These are phyloP conservation scores for Ambrosiella beaveri DNA, from an alignment of 2,329 filamentous ascomycete genomes.

Conservation along the genomic window DNA sequence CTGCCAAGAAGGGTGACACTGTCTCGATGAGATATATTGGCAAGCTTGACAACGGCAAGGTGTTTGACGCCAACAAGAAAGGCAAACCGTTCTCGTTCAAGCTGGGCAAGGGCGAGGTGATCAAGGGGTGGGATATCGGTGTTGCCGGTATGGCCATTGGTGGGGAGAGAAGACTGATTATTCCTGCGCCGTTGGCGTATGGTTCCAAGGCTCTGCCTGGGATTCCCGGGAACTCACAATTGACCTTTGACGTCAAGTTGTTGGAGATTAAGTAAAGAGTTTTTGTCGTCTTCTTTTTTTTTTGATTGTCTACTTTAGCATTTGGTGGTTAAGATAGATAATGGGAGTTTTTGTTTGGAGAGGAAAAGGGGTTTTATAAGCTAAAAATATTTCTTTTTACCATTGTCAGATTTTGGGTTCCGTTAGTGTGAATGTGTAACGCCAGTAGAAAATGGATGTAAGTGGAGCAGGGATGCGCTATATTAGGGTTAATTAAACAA, in stretches of 20 bases:
- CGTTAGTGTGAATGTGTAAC: too few species aligned
- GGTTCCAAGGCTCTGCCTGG: constrained; percentile 67
- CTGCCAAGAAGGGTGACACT: constrained; percentile 76
- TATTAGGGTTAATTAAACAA: too few species aligned
- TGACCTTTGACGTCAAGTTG: constrained; percentile 84
- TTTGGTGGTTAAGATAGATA: too few species aligned
- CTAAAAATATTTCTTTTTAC: too few species aligned
- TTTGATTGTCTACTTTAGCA: not conserved
- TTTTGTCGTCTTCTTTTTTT: not conserved
- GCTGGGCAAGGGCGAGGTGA: constrained; percentile 85
- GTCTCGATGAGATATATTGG: constrained; percentile 96
- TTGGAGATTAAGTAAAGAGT: constrained; percentile 58
- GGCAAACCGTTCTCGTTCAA: constrained; percentile 95
- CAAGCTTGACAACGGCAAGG: constrained; percentile 85
- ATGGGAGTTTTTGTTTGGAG: too few species aligned
- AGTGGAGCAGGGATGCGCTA: too few species aligned
- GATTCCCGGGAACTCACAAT: constrained; percentile 78
- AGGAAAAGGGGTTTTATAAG: too few species aligned
- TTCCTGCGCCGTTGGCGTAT: constrained; percentile 77
- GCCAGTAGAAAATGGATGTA: too few species aligned
- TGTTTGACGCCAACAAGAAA: constrained; percentile 98
- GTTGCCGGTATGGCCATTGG: constrained; percentile 82
- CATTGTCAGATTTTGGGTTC: too few species aligned
- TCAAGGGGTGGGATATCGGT: constrained; percentile 97
- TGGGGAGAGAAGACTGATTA: constrained; percentile 80